phyloP scores from a whole-genome alignment of 1,139 yeast species.

The Geotrichum aggregatum region DNA sequence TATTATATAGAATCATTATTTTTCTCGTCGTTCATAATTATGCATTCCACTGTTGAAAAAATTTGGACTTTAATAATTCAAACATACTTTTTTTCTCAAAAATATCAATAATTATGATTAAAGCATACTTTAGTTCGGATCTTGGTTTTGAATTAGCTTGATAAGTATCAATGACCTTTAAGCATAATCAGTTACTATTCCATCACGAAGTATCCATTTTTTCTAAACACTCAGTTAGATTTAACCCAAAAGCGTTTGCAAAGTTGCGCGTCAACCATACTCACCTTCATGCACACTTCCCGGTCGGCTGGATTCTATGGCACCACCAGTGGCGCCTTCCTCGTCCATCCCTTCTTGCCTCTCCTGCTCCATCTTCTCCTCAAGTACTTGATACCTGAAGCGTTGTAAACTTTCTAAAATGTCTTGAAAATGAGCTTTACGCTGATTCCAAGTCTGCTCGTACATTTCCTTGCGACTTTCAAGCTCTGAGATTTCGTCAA shows the following conservation, averaged over 20 bases:
- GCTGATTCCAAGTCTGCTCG: conserved; percentile 29
- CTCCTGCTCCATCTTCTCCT: conserved; percentile 25
- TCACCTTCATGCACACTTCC: conserved; percentile 9
- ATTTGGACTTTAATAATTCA: neutral
- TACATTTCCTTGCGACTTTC: conserved; percentile 27
- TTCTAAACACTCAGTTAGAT: conserved; percentile 5
- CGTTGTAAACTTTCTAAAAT: conserved; percentile 28
- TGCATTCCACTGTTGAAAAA: conserved; percentile 1
- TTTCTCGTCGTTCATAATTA: neutral
- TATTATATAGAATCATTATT: conserved; percentile 7
- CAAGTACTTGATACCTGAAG: conserved; percentile 26
- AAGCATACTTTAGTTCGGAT: neutral
- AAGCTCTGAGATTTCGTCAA: conserved; percentile 32
- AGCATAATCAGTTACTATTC: neutral
- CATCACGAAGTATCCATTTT: conserved; percentile 18
- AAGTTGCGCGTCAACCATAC: neutral
- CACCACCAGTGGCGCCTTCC: conserved; percentile 12
- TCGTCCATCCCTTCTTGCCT: conserved; percentile 20
- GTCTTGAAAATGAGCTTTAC: conserved; percentile 29
- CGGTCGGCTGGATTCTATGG: neutral
- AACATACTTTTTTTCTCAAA: neutral
- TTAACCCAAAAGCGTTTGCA: neutral
- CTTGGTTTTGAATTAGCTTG: no score
- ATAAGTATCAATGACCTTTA: no score
- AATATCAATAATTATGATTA: neutral